phyloP scores from a whole-genome alignment of 164 flowering plant species.

The Houttuynia cordata region DNA sequence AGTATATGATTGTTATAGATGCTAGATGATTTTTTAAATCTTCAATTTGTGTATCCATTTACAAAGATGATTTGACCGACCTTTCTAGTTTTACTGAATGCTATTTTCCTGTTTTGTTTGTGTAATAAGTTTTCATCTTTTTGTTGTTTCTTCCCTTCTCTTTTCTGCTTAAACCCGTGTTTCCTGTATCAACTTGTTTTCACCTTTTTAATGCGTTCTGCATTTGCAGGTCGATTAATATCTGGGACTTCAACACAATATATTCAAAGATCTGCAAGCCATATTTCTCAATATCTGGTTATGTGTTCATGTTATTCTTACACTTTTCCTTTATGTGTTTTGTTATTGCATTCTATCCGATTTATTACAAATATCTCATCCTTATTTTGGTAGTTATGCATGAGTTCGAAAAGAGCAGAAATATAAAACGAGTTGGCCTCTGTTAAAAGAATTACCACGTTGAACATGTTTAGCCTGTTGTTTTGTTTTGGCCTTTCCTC shows the following conservation, averaged over 20 bases:
- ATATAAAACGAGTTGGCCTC: neutral
- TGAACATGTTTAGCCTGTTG: neutral
- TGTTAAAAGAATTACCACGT: neutral
- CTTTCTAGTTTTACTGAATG: no score
- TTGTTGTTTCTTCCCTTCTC: neutral
- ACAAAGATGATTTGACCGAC: no score
- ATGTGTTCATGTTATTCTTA: no score
- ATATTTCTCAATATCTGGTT: neutral
- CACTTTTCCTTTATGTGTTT: neutral
- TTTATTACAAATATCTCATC: neutral
- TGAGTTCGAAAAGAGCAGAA: neutral
- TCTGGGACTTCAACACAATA: neutral
- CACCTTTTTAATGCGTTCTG: neutral
- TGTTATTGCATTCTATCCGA: neutral
- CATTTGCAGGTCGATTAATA: neutral
- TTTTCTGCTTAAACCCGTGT: neutral
- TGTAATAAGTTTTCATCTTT: no score
- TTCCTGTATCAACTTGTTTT: no score
- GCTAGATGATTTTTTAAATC: no score
- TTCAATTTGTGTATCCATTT: no score
- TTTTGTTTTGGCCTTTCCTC: neutral
- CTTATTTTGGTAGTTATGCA: neutral
- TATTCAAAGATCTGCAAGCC: neutral
- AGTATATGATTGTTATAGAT: no score
- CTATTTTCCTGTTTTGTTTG: no score